Conservation (phyloP, 2,329 filamentous ascomycete genomes). For the Pseudohalonectria lignicola region DNA sequence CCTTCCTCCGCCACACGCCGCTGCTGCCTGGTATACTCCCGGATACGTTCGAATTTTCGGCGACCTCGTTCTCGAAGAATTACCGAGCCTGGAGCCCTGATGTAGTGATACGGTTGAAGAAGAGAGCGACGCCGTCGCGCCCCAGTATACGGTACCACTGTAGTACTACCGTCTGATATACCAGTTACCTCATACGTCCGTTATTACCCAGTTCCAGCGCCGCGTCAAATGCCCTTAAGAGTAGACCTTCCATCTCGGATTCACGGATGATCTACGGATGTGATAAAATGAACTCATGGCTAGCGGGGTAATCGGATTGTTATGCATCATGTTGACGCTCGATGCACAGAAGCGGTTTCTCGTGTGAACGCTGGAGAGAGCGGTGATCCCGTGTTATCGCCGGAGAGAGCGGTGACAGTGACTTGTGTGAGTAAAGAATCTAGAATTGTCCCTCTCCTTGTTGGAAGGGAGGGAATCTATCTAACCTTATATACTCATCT, state of each 20-base stretch:
- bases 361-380: no score
- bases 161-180: constrained; percentile 84
- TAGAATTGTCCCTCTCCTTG: no score
- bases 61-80: constrained; percentile 87
- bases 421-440: no score
- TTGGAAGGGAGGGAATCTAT: no score
- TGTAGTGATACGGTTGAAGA: constrained; percentile 94
- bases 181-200: constrained; percentile 69
- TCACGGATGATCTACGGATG: constrained; percentile 73
- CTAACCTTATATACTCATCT: no score
- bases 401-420: no score
- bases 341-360: no score
- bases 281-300: constrained; percentile 62
- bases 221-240: constrained; percentile 85
- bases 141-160: constrained; percentile 92
- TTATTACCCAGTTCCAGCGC: constrained; percentile 67
- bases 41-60: constrained; percentile 74
- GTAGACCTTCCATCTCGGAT: constrained; percentile 78
- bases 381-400: no score
- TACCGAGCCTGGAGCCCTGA: constrained; percentile 81
- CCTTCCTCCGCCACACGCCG: constrained; percentile 45
- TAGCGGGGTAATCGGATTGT: constrained; percentile 60
- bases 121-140: constrained; percentile 75
- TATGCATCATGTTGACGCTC: no score
- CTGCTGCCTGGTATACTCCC: constrained; percentile 53